phyloP scores from a whole-genome alignment of 495 filamentous ascomycete species.

The Penicillium fimorum region DNA sequence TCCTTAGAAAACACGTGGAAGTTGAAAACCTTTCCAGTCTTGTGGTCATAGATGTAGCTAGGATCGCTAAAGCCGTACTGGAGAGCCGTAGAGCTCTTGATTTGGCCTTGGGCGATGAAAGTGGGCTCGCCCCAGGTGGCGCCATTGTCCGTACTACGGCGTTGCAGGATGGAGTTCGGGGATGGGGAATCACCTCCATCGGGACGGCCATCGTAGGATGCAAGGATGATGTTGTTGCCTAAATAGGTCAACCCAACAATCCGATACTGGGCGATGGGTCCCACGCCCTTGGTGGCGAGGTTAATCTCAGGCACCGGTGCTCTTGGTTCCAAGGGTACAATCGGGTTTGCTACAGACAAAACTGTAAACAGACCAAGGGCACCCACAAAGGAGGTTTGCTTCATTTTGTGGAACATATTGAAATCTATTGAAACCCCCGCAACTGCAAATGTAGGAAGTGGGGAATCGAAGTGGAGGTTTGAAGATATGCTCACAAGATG shows the following conservation, averaged over 20 bases:
- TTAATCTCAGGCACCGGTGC: too few relatives aligned
- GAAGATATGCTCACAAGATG: too few relatives aligned
- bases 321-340: too few relatives aligned
- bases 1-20: slow-evolving; percentile 1
- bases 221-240: not conserved
- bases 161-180: not conserved
- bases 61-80: slow-evolving; percentile 1
- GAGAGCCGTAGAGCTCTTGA: not conserved
- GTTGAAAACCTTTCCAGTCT: not conserved
- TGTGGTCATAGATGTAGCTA: not conserved
- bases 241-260: not conserved
- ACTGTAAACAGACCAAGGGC: too few relatives aligned
- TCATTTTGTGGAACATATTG: too few relatives aligned
- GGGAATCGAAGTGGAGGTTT: too few relatives aligned
- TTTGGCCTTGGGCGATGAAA: not conserved
- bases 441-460: too few relatives aligned
- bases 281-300: too few relatives aligned
- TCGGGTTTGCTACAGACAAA: too few relatives aligned
- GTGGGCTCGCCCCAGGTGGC: not conserved
- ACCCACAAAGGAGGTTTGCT: too few relatives aligned
- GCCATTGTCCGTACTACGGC: not conserved
- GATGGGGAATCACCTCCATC: slow-evolving; percentile 1
- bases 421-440: too few relatives aligned
- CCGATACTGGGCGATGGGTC: not conserved
- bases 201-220: not conserved